Evolutionary conservation across 106 monocot genomes (phyloP), one percentile per base, ranked within the genome.

Genomic region (Chionographis japonica): DNA sequence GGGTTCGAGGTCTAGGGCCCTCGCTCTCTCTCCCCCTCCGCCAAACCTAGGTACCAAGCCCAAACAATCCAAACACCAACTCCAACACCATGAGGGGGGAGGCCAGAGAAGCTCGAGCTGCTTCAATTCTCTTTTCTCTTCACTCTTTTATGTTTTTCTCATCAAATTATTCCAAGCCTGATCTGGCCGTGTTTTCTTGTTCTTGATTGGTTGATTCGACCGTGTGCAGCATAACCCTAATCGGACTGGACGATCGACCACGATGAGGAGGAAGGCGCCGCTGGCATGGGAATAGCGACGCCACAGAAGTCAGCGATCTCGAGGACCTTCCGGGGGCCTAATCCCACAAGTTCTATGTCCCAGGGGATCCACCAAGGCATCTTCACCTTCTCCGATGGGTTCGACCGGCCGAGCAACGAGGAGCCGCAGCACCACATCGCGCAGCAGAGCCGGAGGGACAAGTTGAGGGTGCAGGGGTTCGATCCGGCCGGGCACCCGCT

Each of bases 351-450:
- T 70, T 87, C 94, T 90, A 95, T 95, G 95, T 91, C 95, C 81
- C 85, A 91, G 65, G 91, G 85, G 38, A 86, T 86, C 83, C 90
- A 91, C 79, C 88, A 89, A 58, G 82, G 86, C 61, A 63, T 80
- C 80, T 78, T 81, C 71, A 81, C 81, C 77, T 88, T 90, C 81
- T 83, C 82, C 40, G 85, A 85, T 70, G 87, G 66, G 37, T 79
- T 79, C 61, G 82, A 79, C 54, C 72, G 82, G 36, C 53, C 37
- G 16, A 65, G 60, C 10, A 38, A 68, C 38, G 70, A 81, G 50
- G 76, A 69, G 36, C 81, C 77, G 64, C 80, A 73, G 40, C 82
- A 74, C 40, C 81, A 89, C 53, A 35, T 86, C 59, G 85, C 86
- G 50, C 88, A 88, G 65, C 85, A 88, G 41, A 86, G 79, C 65